phyloP scores from a whole-genome alignment of 352 stramenopile genomes.

The Pythium plurisporium region DNA sequence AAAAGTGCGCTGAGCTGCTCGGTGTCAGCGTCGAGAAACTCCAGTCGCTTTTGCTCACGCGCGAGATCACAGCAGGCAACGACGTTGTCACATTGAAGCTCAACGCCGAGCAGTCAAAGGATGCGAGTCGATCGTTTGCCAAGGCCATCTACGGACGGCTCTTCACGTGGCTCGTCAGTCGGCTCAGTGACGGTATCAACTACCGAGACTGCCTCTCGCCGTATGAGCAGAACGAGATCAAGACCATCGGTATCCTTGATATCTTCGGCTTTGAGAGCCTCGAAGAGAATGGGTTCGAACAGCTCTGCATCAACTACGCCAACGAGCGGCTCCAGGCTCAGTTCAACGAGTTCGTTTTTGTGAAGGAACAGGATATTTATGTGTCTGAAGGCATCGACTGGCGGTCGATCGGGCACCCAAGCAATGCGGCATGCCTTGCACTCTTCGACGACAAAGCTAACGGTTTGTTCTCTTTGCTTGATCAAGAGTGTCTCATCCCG shows the following conservation, averaged over 20 bases:
- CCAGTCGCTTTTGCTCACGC: slow-evolving; percentile 83
- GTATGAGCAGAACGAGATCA: slow-evolving; percentile 43
- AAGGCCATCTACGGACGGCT: slow-evolving; percentile 96
- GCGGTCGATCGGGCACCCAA: slow-evolving; percentile 72
- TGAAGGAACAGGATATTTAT: slow-evolving; percentile 82
- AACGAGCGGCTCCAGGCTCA: slow-evolving; percentile 83
- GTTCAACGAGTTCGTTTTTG: slow-evolving; percentile 89
- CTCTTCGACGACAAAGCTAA: slow-evolving; percentile 82
- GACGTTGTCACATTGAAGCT: slow-evolving; percentile 85
- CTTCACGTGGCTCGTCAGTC: slow-evolving; percentile 94
- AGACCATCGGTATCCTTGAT: slow-evolving; percentile 83
- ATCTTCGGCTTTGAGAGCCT: slow-evolving; percentile 90
- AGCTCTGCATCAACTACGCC: slow-evolving; percentile 86
- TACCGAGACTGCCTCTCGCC: slow-evolving; percentile 43
- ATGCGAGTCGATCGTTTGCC: slow-evolving; percentile 91
- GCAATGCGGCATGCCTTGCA: slow-evolving; percentile 72
- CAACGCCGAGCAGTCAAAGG: slow-evolving; percentile 67
- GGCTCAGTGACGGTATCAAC: slow-evolving; percentile 80
- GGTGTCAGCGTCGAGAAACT: slow-evolving; percentile 81
- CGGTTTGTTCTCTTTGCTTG: slow-evolving; percentile 75
- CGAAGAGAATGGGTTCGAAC: slow-evolving; percentile 78
- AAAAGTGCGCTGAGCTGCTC: slow-evolving; percentile 85
- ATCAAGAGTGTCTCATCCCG: slow-evolving; percentile 81
- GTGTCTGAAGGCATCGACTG: slow-evolving; percentile 84
- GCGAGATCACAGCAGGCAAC: slow-evolving; percentile 89